Percentiles rank a stretch among this genome's conserved stretches.
These are phyloP conservation scores for Fusarium papillatum DNA, from an alignment of 2,329 filamentous ascomycete genomes.

Conservation along the genomic window DNA sequence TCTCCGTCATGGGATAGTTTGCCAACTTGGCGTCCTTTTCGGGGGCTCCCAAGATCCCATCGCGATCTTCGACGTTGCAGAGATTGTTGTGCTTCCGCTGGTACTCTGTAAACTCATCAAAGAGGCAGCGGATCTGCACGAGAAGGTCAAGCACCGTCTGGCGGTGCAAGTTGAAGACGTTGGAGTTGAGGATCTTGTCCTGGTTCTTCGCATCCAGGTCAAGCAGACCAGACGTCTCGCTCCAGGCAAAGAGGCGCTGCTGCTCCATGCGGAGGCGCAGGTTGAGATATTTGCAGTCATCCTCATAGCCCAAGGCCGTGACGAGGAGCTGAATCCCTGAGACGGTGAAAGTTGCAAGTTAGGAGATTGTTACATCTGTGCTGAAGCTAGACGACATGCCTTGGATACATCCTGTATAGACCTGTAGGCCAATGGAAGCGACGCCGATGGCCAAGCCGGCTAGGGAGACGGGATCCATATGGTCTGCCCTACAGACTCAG, in stretches of 20 bases:
- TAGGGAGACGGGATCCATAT: conserved; percentile 62
- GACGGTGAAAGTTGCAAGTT: conserved; percentile 1
- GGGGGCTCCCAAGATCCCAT: conserved; percentile 51
- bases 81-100: conserved; percentile 56
- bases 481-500: neutral
- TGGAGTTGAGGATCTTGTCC: conserved; percentile 59
- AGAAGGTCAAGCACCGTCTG: conserved; percentile 63
- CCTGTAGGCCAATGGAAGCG: conserved; percentile 59
- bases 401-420: conserved; percentile 62
- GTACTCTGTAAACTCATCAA: conserved; percentile 60
- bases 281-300: conserved; percentile 63
- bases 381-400: conserved; percentile 35
- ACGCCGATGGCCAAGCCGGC: conserved; percentile 59
- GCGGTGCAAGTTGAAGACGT: conserved; percentile 62
- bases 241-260: conserved; percentile 63
- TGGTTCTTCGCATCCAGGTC: conserved; percentile 57
- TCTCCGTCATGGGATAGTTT: conserved; percentile 58
- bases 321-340: conserved; percentile 61
- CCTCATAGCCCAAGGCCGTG: conserved; percentile 61
- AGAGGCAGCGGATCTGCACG: conserved; percentile 61
- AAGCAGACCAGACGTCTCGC: conserved; percentile 61
- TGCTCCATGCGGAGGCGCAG: conserved; percentile 64
- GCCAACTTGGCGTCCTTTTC: conserved; percentile 60
- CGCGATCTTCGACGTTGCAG: conserved; percentile 49
- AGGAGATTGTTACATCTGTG: neutral